Base-by-base conservation (phyloP, 164 flowering plant species). In the Piper longum region DNA sequence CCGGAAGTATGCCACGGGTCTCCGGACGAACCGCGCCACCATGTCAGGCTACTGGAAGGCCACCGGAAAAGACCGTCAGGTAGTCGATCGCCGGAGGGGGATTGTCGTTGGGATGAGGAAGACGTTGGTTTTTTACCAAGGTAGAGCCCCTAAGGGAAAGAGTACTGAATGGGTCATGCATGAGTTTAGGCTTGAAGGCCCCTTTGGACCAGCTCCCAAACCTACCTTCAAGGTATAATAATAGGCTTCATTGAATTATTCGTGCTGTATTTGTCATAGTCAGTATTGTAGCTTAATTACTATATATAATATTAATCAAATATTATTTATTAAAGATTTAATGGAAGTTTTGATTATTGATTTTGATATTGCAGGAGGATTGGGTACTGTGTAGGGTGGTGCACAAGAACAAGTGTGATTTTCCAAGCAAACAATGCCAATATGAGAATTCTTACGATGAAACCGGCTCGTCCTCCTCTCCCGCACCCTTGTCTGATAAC, bases 101-200 rank as follows among this genome's bases (percentile, higher is more conserved):
- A 57, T 48, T 39, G 75, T 83, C 0, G 90, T 88, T 17, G 96
- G 96, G 41, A 88, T 86, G 96, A 82, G 96, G 61, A 88, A 88
- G 56, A 88, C 96, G 3, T 62, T 88, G 44, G 96, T 88, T 19
- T 88, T 88, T 64, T 85, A 88, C 67, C 74, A 76, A 76, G 91
- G 91, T 1, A 75, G 91, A 55, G 96, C 96, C 1, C 96, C 96
- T n/a, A 86, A 76, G 66, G 96, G 96, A 3, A 77, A 54, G 14
- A 88, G 86, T 62, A 78, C 85, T 0, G 80, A 83, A 0, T 88
- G 96, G 96, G 88, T 88, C 62, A 88, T 88, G 96, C 96, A 88
- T 71, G 96, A 88, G 70, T 88, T 84, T 59, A 67, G 96, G 48
- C 73, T 84, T 17, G 83, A 88, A 65, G 85, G 80, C 17, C 83